phyloP scores from a whole-genome alignment of 768 basidiomycete genomes.

The Multifurca ochricompacta region DNA sequence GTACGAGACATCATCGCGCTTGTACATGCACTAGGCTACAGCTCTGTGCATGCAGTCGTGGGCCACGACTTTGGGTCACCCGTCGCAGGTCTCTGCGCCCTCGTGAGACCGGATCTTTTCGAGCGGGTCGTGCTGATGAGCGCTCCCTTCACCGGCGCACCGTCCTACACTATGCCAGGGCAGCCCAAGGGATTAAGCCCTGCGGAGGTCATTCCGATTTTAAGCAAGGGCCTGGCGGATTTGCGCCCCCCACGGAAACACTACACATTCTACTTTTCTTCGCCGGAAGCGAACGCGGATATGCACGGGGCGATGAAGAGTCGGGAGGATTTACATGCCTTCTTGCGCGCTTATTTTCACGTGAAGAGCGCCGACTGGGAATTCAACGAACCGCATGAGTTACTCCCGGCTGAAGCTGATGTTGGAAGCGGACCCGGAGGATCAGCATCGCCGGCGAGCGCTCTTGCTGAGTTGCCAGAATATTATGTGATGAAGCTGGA shows the following conservation, averaged over 20 bases:
- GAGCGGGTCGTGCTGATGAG: conserved; percentile 52
- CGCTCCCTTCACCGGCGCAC: conserved; percentile 44
- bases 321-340: conserved; percentile 38
- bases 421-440: neutral
- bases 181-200: neutral
- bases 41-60: conserved; percentile 39
- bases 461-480: conserved; percentile 39
- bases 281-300: conserved; percentile 39
- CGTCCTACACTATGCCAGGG: conserved; percentile 24
- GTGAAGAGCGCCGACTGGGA: conserved; percentile 51
- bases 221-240: conserved; percentile 27
- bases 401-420: conserved; percentile 21
- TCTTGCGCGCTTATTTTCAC: conserved; percentile 50
- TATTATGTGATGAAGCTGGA: conserved; percentile 56
- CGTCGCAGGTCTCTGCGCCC: conserved; percentile 45
- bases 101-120: conserved; percentile 51
- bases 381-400: conserved; percentile 34
- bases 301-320: conserved; percentile 30
- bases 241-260: conserved; percentile 50
- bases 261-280: conserved; percentile 45
- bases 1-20: conserved; percentile 46
- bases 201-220: conserved; percentile 11
- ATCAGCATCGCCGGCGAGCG: conserved; percentile 25
- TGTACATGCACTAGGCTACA: conserved; percentile 43
- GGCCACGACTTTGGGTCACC: conserved; percentile 56